Conservation (phyloP, 257 asterid genomes). For the Ilex aquifolium region DNA sequence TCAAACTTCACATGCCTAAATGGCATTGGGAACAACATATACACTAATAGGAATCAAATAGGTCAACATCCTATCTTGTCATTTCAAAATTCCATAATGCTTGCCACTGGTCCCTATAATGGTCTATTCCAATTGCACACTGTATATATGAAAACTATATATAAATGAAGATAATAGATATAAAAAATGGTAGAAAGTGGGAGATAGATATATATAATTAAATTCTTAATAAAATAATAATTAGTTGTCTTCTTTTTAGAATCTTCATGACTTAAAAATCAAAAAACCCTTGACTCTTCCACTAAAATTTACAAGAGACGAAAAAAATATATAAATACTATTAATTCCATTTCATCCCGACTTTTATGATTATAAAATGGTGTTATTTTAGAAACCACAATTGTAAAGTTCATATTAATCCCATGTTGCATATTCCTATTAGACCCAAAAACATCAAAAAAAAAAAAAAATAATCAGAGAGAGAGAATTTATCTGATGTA, state of each 20-base stretch:
- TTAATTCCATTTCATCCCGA: not conserved
- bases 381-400: not conserved
- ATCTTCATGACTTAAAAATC: constrained; percentile 24
- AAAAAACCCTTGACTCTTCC: constrained; percentile 46
- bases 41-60: constrained; percentile 28
- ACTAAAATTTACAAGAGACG: constrained; percentile 18
- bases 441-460: no score
- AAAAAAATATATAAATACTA: no score
- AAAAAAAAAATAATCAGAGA: no score
- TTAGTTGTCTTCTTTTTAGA: constrained; percentile 8
- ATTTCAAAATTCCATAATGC: constrained; percentile 51
- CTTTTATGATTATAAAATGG: constrained; percentile 7
- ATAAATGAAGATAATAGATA: constrained; percentile 4
- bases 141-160: not conserved
- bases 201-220: constrained; percentile 1
- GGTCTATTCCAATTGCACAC: not conserved
- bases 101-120: constrained; percentile 39
- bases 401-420: not conserved
- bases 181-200: not conserved
- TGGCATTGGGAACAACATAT: constrained; percentile 77
- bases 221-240: constrained; percentile 6
- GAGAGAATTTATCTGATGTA: no score
- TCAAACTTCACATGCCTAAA: constrained; percentile 58
- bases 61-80: constrained; percentile 39
- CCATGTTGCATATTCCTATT: no score